Conservation (phyloP, 305 asterid species). For the Fraxinus velutina region DNA sequence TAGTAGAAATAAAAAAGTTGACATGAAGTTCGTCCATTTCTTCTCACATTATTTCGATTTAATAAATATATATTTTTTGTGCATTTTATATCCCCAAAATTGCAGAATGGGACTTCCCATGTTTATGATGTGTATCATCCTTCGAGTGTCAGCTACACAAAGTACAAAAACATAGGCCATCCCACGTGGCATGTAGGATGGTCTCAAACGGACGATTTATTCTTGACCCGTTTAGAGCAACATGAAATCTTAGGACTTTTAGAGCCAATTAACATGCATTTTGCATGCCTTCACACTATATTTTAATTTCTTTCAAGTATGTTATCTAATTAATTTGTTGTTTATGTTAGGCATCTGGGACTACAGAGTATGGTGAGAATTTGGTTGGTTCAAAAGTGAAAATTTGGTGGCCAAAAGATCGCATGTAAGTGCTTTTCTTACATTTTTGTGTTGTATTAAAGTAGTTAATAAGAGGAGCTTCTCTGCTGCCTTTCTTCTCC, state of each 20-base stretch:
- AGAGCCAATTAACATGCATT: slow-evolving; percentile 18
- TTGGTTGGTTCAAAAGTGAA: slow-evolving; percentile 73
- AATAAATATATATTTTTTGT: neutral
- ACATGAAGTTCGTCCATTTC: neutral
- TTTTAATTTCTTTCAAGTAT: neutral
- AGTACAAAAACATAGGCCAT: neutral
- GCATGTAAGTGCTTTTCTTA: slow-evolving; percentile 45
- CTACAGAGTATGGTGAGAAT: slow-evolving; percentile 39
- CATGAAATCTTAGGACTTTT: neutral
- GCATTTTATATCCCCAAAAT: neutral
- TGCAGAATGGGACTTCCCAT: neutral
- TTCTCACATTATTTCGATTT: neutral
- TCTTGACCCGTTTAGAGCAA: slow-evolving; percentile 1
- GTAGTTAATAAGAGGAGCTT: slow-evolving; percentile 6
- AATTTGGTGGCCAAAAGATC: slow-evolving; percentile 93
- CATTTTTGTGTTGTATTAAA: neutral
- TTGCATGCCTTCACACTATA: neutral
- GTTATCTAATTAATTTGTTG: slow-evolving; percentile 13
- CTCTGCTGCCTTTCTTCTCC: neutral
- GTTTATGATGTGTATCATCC: neutral
- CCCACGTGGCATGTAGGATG: neutral
- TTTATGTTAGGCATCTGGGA: slow-evolving; percentile 53
- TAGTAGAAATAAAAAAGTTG: neutral
- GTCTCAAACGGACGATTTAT: neutral
- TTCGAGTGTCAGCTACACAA: neutral